Conservation (phyloP, 139 green algal genomes). For the Coccomyxa sp. region DNA sequence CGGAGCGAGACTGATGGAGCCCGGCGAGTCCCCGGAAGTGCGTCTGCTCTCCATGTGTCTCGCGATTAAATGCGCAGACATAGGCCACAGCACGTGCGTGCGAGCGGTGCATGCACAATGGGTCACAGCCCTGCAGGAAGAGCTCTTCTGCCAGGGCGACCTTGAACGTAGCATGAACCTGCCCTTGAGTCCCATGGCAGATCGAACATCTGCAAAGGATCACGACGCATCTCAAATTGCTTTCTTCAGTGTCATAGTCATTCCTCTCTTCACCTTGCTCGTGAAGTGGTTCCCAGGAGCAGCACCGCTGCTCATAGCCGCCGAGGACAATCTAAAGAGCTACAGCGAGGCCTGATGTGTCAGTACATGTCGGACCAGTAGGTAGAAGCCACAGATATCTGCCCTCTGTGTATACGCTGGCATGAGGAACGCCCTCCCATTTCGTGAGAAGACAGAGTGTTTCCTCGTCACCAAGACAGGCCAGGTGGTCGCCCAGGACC, state of each 20-base stretch:
- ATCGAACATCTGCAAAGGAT: not conserved
- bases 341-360: not conserved
- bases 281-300: not conserved
- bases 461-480: too few species aligned
- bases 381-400: not conserved
- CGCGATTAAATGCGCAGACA: not conserved
- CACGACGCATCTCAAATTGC: not conserved
- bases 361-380: not conserved
- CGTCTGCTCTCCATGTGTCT: not conserved
- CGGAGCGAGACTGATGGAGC: not conserved
- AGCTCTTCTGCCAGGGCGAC: not conserved
- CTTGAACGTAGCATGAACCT: not conserved
- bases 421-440: too few species aligned
- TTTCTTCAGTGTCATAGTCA: not conserved
- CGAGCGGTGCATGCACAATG: not conserved
- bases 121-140: not conserved
- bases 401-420: too few species aligned
- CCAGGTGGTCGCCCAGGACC: not conserved
- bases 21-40: not conserved
- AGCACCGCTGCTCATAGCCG: not conserved
- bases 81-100: not conserved
- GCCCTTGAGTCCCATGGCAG: not conserved
- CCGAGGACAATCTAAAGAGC: not conserved
- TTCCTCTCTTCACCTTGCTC: not conserved
- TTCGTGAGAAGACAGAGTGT: too few species aligned